These are phyloP conservation scores for Metahyphopichia silvanorum DNA, from an alignment of 805 yeast genomes.

Conservation along the genomic window DNA sequence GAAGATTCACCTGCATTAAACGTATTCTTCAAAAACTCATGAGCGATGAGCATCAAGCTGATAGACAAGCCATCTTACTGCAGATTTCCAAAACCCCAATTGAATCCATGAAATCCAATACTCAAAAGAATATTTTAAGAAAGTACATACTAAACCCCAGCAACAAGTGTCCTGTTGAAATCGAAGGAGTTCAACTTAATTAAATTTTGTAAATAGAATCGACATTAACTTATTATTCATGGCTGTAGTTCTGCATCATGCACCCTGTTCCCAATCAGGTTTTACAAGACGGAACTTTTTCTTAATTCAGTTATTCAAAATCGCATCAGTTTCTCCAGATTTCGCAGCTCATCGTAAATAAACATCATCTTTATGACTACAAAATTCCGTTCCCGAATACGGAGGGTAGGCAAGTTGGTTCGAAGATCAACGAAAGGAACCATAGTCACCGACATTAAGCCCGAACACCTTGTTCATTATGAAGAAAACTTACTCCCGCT, in stretches of 20 bases:
- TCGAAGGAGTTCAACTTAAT: neutral
- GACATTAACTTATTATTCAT: no score
- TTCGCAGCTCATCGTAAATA: no score
- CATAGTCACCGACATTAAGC: no score
- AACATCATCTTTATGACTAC: neutral
- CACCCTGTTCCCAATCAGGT: no score
- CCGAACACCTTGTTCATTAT: slow-evolving; percentile 2
- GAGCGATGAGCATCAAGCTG: slow-evolving; percentile 19
- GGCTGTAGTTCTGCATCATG: no score
- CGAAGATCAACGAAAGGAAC: no score
- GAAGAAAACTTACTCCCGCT: slow-evolving; percentile 17
- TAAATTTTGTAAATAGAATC: no score
- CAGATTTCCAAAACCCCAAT: neutral
- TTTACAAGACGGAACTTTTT: no score
- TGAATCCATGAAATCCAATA: slow-evolving; percentile 26
- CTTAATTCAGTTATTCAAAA: no score
- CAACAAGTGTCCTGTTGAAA: slow-evolving; percentile 21
- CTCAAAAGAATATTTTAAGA: slow-evolving; percentile 69
- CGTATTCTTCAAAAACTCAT: slow-evolving; percentile 30
- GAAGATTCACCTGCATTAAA: slow-evolving; percentile 24
- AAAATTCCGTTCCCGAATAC: neutral
- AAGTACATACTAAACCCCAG: slow-evolving; percentile 49
- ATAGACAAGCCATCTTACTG: slow-evolving; percentile 22
- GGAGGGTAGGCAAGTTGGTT: no score
- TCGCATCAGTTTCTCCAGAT: no score